A percentile compares a stretch with the other conserved stretches of the same genome.
phyloP scores from a whole-genome alignment of 2,329 filamentous ascomycete genomes.

The Alternaria arbusti region DNA sequence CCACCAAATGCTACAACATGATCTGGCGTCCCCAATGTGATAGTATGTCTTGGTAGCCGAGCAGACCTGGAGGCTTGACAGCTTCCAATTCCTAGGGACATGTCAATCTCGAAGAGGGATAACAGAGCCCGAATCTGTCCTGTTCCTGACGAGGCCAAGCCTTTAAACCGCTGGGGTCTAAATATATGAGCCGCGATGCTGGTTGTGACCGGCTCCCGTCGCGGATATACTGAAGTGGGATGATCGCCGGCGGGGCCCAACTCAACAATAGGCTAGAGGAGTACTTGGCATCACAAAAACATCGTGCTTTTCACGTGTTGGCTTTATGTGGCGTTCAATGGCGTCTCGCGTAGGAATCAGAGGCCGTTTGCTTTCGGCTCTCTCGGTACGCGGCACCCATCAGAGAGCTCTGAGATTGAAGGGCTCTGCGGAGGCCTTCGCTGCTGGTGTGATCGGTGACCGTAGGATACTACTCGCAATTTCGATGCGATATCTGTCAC shows the following conservation, averaged over 20 bases:
- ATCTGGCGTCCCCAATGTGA: neutral
- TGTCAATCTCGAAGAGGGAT: neutral
- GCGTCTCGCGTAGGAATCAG: constrained; percentile 6
- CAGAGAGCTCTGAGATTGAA: neutral
- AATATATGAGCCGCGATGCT: constrained; percentile 20
- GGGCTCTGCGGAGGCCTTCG: neutral
- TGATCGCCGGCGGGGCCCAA: constrained; percentile 17
- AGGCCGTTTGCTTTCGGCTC: neutral
- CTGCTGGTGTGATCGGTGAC: neutral
- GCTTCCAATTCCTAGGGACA: neutral
- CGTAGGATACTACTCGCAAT: neutral
- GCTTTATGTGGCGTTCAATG: neutral
- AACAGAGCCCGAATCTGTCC: neutral
- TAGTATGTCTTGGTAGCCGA: neutral
- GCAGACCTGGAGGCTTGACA: neutral
- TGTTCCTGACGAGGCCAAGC: constrained; percentile 15
- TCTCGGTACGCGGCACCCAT: neutral
- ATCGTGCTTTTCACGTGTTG: neutral
- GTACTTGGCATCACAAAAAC: constrained; percentile 1
- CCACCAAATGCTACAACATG: neutral
- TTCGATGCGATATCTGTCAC: neutral
- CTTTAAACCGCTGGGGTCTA: constrained; percentile 14
- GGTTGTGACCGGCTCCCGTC: constrained; percentile 16
- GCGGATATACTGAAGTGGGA: constrained; percentile 13
- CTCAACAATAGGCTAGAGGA: constrained; percentile 1